Conservation (phyloP, 345 rosid species). For the Bruguiera gymnorhiza region DNA sequence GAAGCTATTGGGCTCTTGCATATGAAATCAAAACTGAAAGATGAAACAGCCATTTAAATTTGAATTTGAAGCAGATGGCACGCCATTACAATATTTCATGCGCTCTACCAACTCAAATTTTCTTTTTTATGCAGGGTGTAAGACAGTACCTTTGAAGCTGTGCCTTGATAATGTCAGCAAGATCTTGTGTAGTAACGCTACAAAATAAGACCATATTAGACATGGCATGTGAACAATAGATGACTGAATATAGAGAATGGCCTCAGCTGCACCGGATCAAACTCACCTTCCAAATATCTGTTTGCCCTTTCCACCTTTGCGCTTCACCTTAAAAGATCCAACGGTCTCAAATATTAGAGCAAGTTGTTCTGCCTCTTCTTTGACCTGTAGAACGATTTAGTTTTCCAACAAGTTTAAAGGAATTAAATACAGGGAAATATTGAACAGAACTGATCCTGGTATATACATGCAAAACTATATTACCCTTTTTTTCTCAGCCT, state of each 20-base stretch:
- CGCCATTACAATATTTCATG: too few species aligned
- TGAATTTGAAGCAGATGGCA: too few species aligned
- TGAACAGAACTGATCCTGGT: not conserved
- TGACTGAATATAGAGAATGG: not conserved
- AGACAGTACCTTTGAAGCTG: conserved; percentile 79
- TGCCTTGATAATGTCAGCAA: conserved; percentile 85
- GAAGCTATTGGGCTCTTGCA: too few species aligned
- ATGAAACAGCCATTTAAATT: too few species aligned
- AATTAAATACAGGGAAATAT: not conserved
- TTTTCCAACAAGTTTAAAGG: not conserved
- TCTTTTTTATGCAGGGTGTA: not conserved
- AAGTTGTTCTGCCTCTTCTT: conserved; percentile 89
- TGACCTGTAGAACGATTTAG: conserved; percentile 50
- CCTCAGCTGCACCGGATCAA: conserved; percentile 4
- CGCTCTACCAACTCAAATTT: too few species aligned
- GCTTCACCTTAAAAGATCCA: conserved; percentile 94
- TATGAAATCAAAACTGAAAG: too few species aligned
- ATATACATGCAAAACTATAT: conserved; percentile 5
- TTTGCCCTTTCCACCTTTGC: conserved; percentile 90
- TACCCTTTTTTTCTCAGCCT: conserved; percentile 93
- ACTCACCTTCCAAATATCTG: conserved; percentile 86
- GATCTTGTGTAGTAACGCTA: conserved; percentile 95
- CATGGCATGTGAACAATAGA: conserved; percentile 1
- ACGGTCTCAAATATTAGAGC: conserved; percentile 77
- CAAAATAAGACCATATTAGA: conserved; percentile 18